phyloP scores from a whole-genome alignment of 306 rosid genomes.

The Canavalia ensiformis region DNA sequence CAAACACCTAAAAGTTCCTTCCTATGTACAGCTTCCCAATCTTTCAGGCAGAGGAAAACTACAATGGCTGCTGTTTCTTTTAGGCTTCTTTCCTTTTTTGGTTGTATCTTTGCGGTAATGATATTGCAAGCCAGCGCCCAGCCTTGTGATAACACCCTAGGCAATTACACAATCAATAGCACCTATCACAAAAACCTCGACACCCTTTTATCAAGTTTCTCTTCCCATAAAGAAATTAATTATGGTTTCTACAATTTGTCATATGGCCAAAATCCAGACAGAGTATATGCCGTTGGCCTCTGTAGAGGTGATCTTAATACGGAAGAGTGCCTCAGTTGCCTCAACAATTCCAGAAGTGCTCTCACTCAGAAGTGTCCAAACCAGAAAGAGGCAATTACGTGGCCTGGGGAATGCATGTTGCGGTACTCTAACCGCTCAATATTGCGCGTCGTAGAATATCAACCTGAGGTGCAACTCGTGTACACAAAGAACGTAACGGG shows the following conservation, averaged over 20 bases:
- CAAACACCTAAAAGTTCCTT: no score
- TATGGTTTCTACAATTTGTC: conserved; percentile 56
- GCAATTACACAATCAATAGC: conserved; percentile 28
- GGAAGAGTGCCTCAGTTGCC: conserved; percentile 44
- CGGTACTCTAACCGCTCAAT: conserved; percentile 41
- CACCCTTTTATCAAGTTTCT: conserved; percentile 48
- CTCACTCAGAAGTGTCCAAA: conserved; percentile 45
- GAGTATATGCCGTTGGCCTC: conserved; percentile 43
- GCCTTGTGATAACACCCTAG: background rate
- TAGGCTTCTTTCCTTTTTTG: background rate
- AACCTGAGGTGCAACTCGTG: background rate
- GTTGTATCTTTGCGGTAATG: background rate
- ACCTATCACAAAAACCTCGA: conserved; percentile 51
- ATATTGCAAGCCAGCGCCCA: background rate
- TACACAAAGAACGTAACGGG: background rate
- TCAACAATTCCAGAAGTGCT: conserved; percentile 2
- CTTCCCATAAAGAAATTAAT: background rate
- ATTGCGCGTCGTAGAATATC: background rate
- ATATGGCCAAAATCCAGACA: conserved; percentile 45
- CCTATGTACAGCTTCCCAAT: no score
- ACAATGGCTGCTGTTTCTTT: no score
- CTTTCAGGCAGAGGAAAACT: no score
- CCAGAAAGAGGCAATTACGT: conserved; percentile 57
- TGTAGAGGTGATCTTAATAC: conserved; percentile 58
- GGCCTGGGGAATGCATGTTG: conserved; percentile 36